Conservation (phyloP, 2,329 filamentous ascomycete genomes). For the Allantophomopsis lycopodina region DNA sequence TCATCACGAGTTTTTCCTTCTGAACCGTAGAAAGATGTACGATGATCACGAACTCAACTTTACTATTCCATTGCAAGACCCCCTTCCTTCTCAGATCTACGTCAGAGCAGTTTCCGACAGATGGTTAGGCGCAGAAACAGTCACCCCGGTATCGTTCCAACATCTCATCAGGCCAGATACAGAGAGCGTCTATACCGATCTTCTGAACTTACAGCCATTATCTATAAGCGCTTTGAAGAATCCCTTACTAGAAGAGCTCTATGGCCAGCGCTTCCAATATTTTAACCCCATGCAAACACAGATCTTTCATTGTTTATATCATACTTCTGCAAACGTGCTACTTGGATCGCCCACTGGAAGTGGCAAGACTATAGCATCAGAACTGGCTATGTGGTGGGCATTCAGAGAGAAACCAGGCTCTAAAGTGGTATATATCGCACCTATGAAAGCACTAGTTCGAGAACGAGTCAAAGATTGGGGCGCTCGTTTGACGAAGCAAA, state of each 20-base stretch:
- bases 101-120: conserved; percentile 88
- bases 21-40: conserved; percentile 77
- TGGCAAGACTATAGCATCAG: conserved; percentile 92
- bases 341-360: conserved; percentile 93
- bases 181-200: conserved; percentile 90
- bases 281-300: conserved; percentile 99
- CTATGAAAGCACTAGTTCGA: conserved; percentile 96
- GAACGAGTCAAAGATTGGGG: conserved; percentile 96
- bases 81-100: conserved; percentile 89
- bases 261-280: conserved; percentile 77
- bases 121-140: conserved; percentile 93
- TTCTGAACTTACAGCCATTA: conserved; percentile 82
- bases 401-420: conserved; percentile 89
- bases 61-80: conserved; percentile 88
- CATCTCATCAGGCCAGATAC: conserved; percentile 95
- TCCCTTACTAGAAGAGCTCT: conserved; percentile 73
- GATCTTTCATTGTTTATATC: conserved; percentile 92
- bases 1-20: conserved; percentile 92
- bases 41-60: conserved; percentile 98
- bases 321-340: conserved; percentile 82
- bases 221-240: conserved; percentile 82
- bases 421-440: conserved; percentile 97
- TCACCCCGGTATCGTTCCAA: conserved; percentile 91
- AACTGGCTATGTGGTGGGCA: conserved; percentile 99
- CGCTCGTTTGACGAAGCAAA: conserved; percentile 61